These are phyloP conservation scores for Beta macrorhiza DNA, from an alignment of 179 eudicot genomes.

Conservation along the genomic window DNA sequence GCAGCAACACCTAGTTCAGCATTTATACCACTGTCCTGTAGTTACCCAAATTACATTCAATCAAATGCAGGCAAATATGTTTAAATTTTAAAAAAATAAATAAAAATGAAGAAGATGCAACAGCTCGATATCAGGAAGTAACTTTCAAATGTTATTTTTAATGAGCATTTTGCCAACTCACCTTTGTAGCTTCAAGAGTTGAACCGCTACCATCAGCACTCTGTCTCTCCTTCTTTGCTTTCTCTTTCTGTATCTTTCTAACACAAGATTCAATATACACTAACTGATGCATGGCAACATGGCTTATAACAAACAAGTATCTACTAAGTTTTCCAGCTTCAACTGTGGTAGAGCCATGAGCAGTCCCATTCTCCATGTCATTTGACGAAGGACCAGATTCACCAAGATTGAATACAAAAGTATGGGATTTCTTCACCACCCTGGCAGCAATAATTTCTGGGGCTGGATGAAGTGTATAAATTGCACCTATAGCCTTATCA, in stretches of 20 bases:
- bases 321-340: slow-evolving; percentile 77
- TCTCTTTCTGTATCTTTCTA: slow-evolving; percentile 76
- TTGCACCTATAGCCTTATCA: slow-evolving; percentile 79
- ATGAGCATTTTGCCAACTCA: slow-evolving; percentile 24
- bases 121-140: background rate
- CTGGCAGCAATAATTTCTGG: slow-evolving; percentile 78
- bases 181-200: slow-evolving; percentile 52
- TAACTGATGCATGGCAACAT: slow-evolving; percentile 89
- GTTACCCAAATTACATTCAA: background rate
- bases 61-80: background rate
- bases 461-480: slow-evolving; percentile 81
- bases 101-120: background rate
- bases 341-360: slow-evolving; percentile 48
- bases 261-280: slow-evolving; percentile 84
- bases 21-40: slow-evolving; percentile 76
- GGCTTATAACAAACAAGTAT: slow-evolving; percentile 70
- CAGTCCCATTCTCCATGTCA: slow-evolving; percentile 35
- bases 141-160: background rate
- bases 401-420: slow-evolving; percentile 47
- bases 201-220: slow-evolving; percentile 29
- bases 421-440: slow-evolving; percentile 59
- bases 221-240: slow-evolving; percentile 63
- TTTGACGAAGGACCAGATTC: slow-evolving; percentile 43
- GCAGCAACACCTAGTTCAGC: slow-evolving; percentile 95
- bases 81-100: no score